Evolutionary conservation across 2,329 filamentous ascomycete species (phyloP), one percentile per base, ranked within the genome.

Genomic region (Zymoseptoria pseudotritici): DNA sequence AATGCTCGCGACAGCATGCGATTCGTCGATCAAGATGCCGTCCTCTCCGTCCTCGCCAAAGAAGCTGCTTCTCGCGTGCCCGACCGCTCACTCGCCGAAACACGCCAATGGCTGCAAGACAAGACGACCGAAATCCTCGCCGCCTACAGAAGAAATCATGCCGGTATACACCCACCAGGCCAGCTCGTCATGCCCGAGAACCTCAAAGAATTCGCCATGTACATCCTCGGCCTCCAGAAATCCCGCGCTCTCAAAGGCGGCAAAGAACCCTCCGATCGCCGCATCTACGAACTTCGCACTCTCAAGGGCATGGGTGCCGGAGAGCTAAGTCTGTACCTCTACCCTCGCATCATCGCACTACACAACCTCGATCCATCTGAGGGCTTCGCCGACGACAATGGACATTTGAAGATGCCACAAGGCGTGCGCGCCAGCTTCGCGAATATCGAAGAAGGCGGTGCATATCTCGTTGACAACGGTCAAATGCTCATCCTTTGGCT

Each of bases 141-240:
- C 26, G 88, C 87, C 58, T 97, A 99, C 75, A 86, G 94, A 66
- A 97, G 96, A 77, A 88, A 96, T 75, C 94, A 94, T 68, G 89
- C 91, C 2, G 89, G 89, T 59, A 84, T 86, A 2, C 90, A 96
- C 70, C 93, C 94, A 8, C 90, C 92, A 1, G 90, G 91, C 4
- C 92, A 99, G 75, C 84, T 99, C 29, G 91, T 99, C 29, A 86
- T 99, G 76, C 94, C 94, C 0, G 94, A 99, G 76, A 90, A 93
- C 66, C 83, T 99, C 29, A 97, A 97, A 73, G 94, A 99, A 73
- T 92, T 96, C 69, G 86, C 89, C 70, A 97, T 99, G 91, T 97
- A 94, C 75, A 90, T 95, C 76, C 86, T 99, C 9, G 88, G 89
- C 54, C 79, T 97, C 64, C 78, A 96, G 72, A 99, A 99, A 75